Evolutionary conservation across 495 filamentous ascomycete genomes (phyloP).

Genomic region (Thermochaetoides thermophila): DNA sequence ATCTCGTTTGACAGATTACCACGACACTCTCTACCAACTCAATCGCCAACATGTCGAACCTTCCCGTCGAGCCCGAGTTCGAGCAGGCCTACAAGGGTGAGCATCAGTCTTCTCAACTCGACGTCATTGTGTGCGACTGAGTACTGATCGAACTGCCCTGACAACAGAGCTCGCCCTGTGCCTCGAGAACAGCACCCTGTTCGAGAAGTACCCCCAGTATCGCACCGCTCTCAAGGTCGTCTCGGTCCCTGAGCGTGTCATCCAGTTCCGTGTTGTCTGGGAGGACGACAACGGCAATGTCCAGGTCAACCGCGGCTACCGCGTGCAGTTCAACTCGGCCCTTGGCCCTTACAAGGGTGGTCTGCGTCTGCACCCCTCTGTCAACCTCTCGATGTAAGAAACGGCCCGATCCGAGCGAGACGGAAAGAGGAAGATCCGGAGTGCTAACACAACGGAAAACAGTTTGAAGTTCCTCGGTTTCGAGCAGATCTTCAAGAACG

Average conservation of each 20-base stretch:
- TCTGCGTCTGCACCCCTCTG: slow-evolving; percentile 85
- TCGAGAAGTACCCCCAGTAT: slow-evolving; percentile 88
- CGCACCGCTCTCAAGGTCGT: slow-evolving; percentile 75
- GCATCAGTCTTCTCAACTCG: neutral
- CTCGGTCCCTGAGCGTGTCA: slow-evolving; percentile 85
- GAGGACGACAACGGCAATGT: slow-evolving; percentile 81
- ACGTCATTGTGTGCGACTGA: neutral
- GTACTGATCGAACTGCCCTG: slow-evolving; percentile 5
- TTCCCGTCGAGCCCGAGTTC: slow-evolving; percentile 87
- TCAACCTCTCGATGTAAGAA: slow-evolving; percentile 78
- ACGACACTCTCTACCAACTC: neutral
- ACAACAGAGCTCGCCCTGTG: slow-evolving; percentile 75
- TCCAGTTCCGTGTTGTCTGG: slow-evolving; percentile 96
- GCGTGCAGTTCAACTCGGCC: slow-evolving; percentile 97
- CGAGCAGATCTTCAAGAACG: slow-evolving; percentile 99
- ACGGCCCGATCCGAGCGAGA: neutral
- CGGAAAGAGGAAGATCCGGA: neutral
- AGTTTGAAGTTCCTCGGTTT: slow-evolving; percentile 93
- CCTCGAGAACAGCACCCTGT: slow-evolving; percentile 85
- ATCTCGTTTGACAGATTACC: slow-evolving; percentile 1
- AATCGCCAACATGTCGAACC: slow-evolving; percentile 53
- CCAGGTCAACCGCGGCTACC: slow-evolving; percentile 91
- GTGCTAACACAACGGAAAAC: slow-evolving; percentile 11
- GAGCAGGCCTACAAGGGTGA: slow-evolving; percentile 95
- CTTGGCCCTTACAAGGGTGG: slow-evolving; percentile 98